Percentiles rank a stretch among this genome's conserved stretches.
phyloP scores from a whole-genome alignment of 2,329 filamentous ascomycete species.

The Aspergillus terreus region DNA sequence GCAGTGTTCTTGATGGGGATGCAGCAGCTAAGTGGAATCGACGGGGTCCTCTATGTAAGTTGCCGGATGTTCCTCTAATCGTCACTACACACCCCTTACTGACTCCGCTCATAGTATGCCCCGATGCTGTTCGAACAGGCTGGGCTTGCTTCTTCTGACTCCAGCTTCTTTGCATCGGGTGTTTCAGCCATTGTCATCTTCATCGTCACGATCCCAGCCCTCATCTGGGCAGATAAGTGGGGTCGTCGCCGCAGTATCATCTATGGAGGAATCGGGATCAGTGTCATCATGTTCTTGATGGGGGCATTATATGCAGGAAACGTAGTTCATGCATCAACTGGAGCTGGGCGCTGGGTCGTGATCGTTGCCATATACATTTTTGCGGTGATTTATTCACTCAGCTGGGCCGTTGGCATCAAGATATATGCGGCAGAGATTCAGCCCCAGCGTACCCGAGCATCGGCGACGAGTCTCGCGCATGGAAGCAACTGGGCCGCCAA shows the following conservation, averaged over 20 bases:
- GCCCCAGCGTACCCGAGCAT: constrained; percentile 52
- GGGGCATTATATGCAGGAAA: constrained; percentile 31
- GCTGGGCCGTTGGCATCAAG: constrained; percentile 55
- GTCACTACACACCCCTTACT: not conserved
- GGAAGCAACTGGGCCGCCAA: constrained; percentile 31
- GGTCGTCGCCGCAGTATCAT: constrained; percentile 54
- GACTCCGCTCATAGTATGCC: constrained; percentile 47
- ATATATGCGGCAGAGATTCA: constrained; percentile 60
- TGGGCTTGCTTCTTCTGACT: constrained; percentile 51
- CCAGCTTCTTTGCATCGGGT: constrained; percentile 59
- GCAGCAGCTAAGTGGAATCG: constrained; percentile 60
- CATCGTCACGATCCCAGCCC: constrained; percentile 54
- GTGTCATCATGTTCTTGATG: constrained; percentile 36
- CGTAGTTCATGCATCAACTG: constrained; percentile 23
- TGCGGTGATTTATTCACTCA: constrained; percentile 26
- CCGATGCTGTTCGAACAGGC: constrained; percentile 59
- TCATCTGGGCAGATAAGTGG: constrained; percentile 56
- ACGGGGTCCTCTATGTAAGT: constrained; percentile 58
- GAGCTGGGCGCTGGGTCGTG: constrained; percentile 29
- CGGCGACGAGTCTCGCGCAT: constrained; percentile 51
- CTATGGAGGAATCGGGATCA: constrained; percentile 50
- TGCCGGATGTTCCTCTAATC: not conserved
- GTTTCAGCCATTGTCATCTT: constrained; percentile 59
- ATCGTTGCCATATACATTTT: constrained; percentile 28
- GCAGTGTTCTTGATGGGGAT: constrained; percentile 57